These are phyloP conservation scores for Brachypodium distachyon DNA, from an alignment of 202 grass and related monocot genomes.

Conservation along the genomic window DNA sequence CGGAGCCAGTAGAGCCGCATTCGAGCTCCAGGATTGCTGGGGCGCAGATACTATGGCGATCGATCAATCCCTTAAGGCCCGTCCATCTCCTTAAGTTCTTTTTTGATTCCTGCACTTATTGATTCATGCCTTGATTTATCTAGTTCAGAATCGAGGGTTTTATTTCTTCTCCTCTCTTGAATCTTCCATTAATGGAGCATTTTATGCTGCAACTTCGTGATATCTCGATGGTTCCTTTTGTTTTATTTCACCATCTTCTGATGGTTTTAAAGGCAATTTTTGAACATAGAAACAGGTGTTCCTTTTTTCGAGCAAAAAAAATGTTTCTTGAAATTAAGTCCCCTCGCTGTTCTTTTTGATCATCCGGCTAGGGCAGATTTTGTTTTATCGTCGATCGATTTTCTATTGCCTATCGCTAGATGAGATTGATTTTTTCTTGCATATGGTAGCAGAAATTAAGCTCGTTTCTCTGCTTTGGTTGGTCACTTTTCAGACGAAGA, in stretches of 20 bases:
- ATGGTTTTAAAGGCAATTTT: neutral
- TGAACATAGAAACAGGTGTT: neutral
- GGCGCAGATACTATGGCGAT: neutral
- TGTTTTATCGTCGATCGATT: neutral
- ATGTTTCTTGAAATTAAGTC: no score
- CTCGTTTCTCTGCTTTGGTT: neutral
- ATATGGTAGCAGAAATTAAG: neutral
- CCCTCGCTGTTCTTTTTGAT: neutral
- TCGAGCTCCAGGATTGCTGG: neutral
- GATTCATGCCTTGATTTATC: neutral
- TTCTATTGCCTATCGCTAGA: neutral
- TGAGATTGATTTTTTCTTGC: neutral
- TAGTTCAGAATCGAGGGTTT: neutral
- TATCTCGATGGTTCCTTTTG: neutral
- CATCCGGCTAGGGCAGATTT: neutral
- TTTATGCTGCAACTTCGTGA: neutral
- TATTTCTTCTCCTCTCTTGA: neutral
- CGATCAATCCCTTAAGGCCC: neutral
- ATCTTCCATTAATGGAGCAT: neutral
- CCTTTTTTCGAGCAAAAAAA: neutral
- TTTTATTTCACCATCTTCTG: neutral
- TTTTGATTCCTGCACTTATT: neutral
- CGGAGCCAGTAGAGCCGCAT: neutral
- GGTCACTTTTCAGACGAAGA: constrained; percentile 14
- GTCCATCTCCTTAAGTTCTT: neutral